Evolutionary conservation across 441 rosid genomes (phyloP), one percentile per base, ranked within the genome.

Genomic region (Pelargonium citronellum): DNA sequence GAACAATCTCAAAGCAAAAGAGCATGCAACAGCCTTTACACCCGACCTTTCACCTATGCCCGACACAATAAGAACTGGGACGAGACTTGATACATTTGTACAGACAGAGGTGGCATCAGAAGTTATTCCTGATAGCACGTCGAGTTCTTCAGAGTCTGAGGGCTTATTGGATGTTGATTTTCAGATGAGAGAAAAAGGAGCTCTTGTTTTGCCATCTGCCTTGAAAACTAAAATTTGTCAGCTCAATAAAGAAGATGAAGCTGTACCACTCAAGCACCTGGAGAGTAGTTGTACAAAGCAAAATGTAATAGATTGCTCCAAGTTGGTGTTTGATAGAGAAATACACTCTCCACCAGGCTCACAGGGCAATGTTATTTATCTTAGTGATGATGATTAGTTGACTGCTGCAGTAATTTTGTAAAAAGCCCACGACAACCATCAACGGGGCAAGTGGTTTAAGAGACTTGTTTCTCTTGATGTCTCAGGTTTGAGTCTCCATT

Each of bases 141-240:
- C 83, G 12, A 74, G 71, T 60, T 80, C 80, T 61, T 77, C 82
- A 4, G 79, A 80, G 3, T 76, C 75, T 3, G 74, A 71, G 7
- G 73, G 68, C 41, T 3, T 69, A 15, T 67, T 57, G 60, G 71
- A 70, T 17, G 20, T 7, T 58, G 57, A 39, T 34, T 57, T 65
- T 47, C 10, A 60, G 22, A 53, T 60, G 66, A 68, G 15, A 51
- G 12, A 13, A 71, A 66, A 64, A 53, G 34, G 10, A 37, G 2
- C 15, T 58, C 2, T 37, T n/a, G 11, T 43, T 17, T 43, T 55
- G 8, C 20, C 60, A 1, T 13, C 65, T 8, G 49, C 37, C 55
- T 19, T 47, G 5, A 30, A 62, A 15, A 17, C 44, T 49, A 30
- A 46, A 8, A 41, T 41, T 62, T 13, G 27, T 63, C 63, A 12